Conservation (phyloP, 495 filamentous ascomycete species). For the Penicillium paradoxum region DNA sequence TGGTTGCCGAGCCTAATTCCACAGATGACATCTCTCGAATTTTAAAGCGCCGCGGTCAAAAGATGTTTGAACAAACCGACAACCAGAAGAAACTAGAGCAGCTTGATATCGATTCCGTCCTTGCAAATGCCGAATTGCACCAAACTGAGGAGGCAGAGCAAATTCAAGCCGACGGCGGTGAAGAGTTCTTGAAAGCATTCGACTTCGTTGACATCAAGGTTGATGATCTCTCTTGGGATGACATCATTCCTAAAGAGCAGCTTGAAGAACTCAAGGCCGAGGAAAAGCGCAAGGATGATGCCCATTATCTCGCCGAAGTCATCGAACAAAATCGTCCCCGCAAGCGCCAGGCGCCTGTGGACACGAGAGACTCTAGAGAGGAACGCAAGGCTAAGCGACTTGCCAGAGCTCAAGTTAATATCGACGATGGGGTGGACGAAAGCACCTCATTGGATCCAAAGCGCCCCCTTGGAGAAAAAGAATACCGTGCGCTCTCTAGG, state of each 20-base stretch:
- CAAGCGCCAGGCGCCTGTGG: conserved; percentile 66
- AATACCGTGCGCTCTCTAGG: conserved; percentile 82
- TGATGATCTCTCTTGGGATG: conserved; percentile 89
- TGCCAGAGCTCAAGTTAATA: conserved; percentile 65
- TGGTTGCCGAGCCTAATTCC: conserved; percentile 68
- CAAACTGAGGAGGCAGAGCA: conserved; percentile 87
- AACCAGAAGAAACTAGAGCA: conserved; percentile 96
- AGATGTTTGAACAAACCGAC: conserved; percentile 93
- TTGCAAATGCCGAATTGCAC: conserved; percentile 92
- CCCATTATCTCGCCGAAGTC: conserved; percentile 73
- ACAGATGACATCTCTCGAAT: conserved; percentile 90
- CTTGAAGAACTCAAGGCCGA: conserved; percentile 83
- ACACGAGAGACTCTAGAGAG: conserved; percentile 67
- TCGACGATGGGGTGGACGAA: conserved; percentile 57
- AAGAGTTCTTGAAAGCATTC: conserved; percentile 86
- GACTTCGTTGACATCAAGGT: conserved; percentile 92
- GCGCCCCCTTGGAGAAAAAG: conserved; percentile 80
- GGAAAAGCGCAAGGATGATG: conserved; percentile 77
- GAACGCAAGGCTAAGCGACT: conserved; percentile 91
- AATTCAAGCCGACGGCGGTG: conserved; percentile 84
- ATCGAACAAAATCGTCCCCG: conserved; percentile 83
- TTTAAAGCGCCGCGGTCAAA: conserved; percentile 86
- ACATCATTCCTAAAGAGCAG: conserved; percentile 93
- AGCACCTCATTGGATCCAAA: conserved; percentile 70
- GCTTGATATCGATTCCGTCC: conserved; percentile 95